Conservation (phyloP, 805 yeast genomes). For the Suhomyces xylopsoci region DNA sequence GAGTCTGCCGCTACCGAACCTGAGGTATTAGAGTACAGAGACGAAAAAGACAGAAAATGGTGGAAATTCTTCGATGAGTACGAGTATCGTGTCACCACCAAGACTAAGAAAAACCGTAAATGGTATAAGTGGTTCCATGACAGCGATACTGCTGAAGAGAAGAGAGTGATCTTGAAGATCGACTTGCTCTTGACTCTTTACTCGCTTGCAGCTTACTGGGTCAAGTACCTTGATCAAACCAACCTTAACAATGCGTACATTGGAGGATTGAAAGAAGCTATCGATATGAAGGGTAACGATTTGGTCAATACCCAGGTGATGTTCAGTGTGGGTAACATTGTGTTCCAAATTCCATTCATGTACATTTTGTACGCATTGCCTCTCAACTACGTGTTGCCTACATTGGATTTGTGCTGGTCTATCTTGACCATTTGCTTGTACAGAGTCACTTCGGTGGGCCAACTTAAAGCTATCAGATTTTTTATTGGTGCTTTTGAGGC, state of each 20-base stretch:
- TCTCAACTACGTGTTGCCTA: conserved; percentile 50
- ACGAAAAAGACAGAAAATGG: conserved; percentile 53
- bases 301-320: conserved; percentile 56
- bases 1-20: background rate
- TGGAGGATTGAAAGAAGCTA: conserved; percentile 56
- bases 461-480: conserved; percentile 61
- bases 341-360: conserved; percentile 63
- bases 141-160: conserved; percentile 41
- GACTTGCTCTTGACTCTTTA: conserved; percentile 33
- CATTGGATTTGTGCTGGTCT: conserved; percentile 66
- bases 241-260: conserved; percentile 66
- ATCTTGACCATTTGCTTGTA: conserved; percentile 58
- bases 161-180: conserved; percentile 27
- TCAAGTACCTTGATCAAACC: conserved; percentile 59
- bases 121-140: conserved; percentile 59
- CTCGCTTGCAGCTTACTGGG: conserved; percentile 52
- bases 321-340: conserved; percentile 56
- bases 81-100: conserved; percentile 49
- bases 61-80: conserved; percentile 54
- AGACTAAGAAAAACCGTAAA: conserved; percentile 27
- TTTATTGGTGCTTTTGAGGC: conserved; percentile 70
- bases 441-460: conserved; percentile 46
- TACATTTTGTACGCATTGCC: conserved; percentile 55
- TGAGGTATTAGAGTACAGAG: conserved; percentile 40
- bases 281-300: conserved; percentile 60